A percentile compares a stretch with the other conserved stretches of the same genome.
phyloP scores from a whole-genome alignment of 2,329 filamentous ascomycete genomes.

The Penicillium sp. region DNA sequence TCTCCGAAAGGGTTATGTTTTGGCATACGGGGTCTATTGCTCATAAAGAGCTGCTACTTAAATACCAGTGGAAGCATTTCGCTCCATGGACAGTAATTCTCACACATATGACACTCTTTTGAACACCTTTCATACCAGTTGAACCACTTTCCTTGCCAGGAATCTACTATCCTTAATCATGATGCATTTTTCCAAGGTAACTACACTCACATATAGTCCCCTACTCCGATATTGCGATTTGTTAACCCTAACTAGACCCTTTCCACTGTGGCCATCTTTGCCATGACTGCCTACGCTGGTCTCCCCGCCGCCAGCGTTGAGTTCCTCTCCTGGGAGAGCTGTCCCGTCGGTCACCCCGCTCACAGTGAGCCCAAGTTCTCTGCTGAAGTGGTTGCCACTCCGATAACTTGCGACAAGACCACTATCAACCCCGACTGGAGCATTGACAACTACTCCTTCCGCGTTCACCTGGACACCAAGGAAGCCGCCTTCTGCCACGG shows the following conservation, averaged over 20 bases:
- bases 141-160: neutral
- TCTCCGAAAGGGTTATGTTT: neutral
- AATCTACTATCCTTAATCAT: constrained; percentile 5
- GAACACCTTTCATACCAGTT: constrained; percentile 1
- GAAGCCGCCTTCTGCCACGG: constrained; percentile 20
- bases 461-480: constrained; percentile 20
- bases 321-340: constrained; percentile 25
- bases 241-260: constrained; percentile 14
- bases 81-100: neutral
- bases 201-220: neutral
- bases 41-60: constrained; percentile 15
- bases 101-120: constrained; percentile 7
- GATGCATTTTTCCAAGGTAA: constrained; percentile 26
- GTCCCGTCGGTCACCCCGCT: constrained; percentile 15
- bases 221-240: too few species aligned
- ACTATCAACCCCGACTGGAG: constrained; percentile 23
- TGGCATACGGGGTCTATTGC: constrained; percentile 6
- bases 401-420: constrained; percentile 23
- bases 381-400: constrained; percentile 13
- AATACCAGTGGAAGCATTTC: constrained; percentile 9
- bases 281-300: constrained; percentile 18
- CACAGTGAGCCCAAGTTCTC: constrained; percentile 17
- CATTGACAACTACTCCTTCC: constrained; percentile 23
- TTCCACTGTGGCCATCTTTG: constrained; percentile 19
- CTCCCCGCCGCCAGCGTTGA: constrained; percentile 22